A percentile compares a stretch with the other conserved stretches of the same genome.
Conservation (phyloP, 768 basidiomycete genomes). For the Tubosaeta sp. region DNA sequence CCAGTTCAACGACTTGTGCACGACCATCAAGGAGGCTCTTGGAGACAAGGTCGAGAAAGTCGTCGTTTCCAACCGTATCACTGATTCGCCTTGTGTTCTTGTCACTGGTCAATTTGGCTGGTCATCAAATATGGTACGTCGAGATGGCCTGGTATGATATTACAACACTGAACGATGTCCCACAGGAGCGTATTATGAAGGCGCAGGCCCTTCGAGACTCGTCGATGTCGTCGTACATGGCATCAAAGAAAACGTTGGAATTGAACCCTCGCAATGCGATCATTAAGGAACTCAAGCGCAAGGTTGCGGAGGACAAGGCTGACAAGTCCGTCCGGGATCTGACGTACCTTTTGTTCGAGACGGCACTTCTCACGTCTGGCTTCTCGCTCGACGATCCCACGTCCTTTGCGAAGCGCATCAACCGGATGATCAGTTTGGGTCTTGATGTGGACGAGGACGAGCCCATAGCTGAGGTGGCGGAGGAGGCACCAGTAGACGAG, state of each 20-base stretch:
- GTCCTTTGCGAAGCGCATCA: slow-evolving; percentile 92
- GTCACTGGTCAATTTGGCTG: slow-evolving; percentile 99
- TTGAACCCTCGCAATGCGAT: slow-evolving; percentile 90
- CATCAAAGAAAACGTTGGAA: slow-evolving; percentile 96
- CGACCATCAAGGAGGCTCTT: slow-evolving; percentile 95
- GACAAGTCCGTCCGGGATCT: slow-evolving; percentile 98
- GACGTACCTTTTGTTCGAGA: slow-evolving; percentile 95
- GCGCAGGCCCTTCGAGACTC: slow-evolving; percentile 95
- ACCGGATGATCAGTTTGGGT: slow-evolving; percentile 92
- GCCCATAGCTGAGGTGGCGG: slow-evolving; percentile 29
- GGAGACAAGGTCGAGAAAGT: slow-evolving; percentile 99
- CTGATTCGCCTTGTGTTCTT: slow-evolving; percentile 93
- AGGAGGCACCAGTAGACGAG: slow-evolving; percentile 53
- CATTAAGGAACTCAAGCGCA: slow-evolving; percentile 92
- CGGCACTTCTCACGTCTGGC: slow-evolving; percentile 89
- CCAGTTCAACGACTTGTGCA: slow-evolving; percentile 84
- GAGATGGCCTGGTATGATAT: not conserved
- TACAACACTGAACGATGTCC: not conserved
- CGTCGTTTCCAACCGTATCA: slow-evolving; percentile 94
- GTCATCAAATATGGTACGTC: slow-evolving; percentile 94
- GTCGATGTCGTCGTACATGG: slow-evolving; percentile 99
- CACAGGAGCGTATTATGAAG: slow-evolving; percentile 95
- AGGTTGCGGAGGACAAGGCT: slow-evolving; percentile 94
- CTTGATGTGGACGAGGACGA: slow-evolving; percentile 85
- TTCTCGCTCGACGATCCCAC: slow-evolving; percentile 96